phyloP scores from a whole-genome alignment of 2,329 filamentous ascomycete genomes.

The Nothophaeocryptopus gaeumannii region DNA sequence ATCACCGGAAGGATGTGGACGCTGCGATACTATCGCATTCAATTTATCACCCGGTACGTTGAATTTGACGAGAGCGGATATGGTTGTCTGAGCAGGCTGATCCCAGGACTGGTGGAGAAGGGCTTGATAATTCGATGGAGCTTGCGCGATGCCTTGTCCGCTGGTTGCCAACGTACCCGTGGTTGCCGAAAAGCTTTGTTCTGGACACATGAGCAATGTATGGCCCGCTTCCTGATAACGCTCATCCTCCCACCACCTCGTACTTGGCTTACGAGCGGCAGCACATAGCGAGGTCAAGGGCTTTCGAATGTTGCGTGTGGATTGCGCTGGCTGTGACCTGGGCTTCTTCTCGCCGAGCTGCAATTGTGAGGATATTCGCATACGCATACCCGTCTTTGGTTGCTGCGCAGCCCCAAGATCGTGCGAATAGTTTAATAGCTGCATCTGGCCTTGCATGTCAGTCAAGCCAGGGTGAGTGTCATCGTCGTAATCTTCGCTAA shows the following conservation, averaged over 20 bases:
- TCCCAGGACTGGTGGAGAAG: too few relatives aligned
- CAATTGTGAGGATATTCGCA: too few relatives aligned
- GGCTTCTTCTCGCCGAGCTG: not conserved
- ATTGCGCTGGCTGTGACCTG: not conserved
- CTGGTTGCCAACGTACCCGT: constrained; percentile 17
- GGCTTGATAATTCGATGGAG: too few relatives aligned
- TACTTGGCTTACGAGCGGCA: constrained; percentile 2
- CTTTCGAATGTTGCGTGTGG: constrained; percentile 6
- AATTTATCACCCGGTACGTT: constrained; percentile 13
- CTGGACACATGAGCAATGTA: constrained; percentile 15
- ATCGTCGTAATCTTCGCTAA: constrained; percentile 3
- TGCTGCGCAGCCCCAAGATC: constrained; percentile 13
- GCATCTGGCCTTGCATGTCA: constrained; percentile 18
- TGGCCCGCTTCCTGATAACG: not conserved
- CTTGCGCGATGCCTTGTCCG: not conserved
- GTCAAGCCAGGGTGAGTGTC: constrained; percentile 5
- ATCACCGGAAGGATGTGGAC: not conserved
- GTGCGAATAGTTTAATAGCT: constrained; percentile 24
- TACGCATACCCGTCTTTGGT: too few relatives aligned
- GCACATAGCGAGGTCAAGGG: constrained; percentile 13
- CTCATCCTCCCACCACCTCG: constrained; percentile 11
- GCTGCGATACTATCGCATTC: constrained; percentile 6
- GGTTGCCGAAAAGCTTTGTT: constrained; percentile 8
- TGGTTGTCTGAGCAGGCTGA: not conserved
- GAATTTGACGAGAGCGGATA: constrained; percentile 11